Base-by-base conservation (phyloP, 2,329 filamentous ascomycete genomes). In the Cordyceps javanica region DNA sequence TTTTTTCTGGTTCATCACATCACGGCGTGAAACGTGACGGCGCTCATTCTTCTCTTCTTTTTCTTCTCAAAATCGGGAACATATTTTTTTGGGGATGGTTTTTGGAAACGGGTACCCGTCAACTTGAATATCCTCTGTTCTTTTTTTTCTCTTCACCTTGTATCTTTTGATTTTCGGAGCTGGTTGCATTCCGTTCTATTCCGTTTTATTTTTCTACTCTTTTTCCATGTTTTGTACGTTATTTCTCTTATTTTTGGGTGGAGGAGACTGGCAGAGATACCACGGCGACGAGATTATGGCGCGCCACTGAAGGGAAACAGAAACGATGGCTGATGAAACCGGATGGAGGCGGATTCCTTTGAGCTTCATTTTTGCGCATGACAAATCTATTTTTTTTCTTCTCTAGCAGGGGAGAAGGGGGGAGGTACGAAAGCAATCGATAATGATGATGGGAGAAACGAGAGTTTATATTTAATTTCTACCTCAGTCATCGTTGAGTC, bases 241-340 rank as follows among this genome's bases (percentile, higher is more conserved):
- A 2, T n/a, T 34, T 28, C 34, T 54, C 3, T 11, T 39, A 25
- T 41, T 49, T 49, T 41, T 41, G n/a, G 50, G 41, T 46, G 45
- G 41, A 41, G 46, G 52, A 55, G 52, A 55, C 52, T 46, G 45
- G 41, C 52, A 55, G 52, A 55, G 52, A 55, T 55, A 55, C 52
- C 52, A 55, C 30, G 52, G 30, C 52, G 45, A 46, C 41, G 42
- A 42, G 19, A 26, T 36, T 21, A 55, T 21, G 41, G 52, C 52
- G 52, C 52, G 52, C 52, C 23, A 38, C 52, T 21, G 41, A 38
- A n/a, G n/a, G n/a, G 41, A 41, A 46, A 28, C 41, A 45, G 38
- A 55, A 55, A 30, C 51, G 44, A 25, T 14, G 38, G 51, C 11
- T 32, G 39, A 26, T n/a, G 38, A 54, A 14, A n/a, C n/a, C 2